phyloP scores from a whole-genome alignment of 495 filamentous ascomycete species.

The Massariosphaeria phaeospora region DNA sequence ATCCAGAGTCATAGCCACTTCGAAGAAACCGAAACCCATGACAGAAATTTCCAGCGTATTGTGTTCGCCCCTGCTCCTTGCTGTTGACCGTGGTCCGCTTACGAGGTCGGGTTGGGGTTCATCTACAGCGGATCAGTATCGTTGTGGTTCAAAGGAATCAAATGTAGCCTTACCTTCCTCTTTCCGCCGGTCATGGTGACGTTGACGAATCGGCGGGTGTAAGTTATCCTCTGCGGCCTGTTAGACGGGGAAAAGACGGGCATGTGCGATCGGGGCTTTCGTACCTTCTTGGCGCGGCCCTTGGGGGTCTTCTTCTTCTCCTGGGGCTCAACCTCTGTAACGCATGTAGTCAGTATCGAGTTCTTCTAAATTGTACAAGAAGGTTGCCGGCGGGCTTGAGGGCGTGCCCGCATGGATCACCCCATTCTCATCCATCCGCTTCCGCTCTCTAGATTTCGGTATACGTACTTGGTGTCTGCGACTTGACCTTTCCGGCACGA shows the following conservation, averaged over 20 bases:
- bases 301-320: conserved; percentile 94
- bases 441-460: conserved; percentile 10
- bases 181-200: conserved; percentile 98
- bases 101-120: conserved; percentile 58
- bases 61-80: conserved; percentile 7
- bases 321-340: conserved; percentile 74
- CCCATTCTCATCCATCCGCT: not conserved
- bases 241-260: too few species aligned
- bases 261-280: too few species aligned
- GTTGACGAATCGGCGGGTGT: conserved; percentile 99
- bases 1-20: conserved; percentile 35
- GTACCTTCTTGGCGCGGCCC: conserved; percentile 98
- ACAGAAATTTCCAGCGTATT: conserved; percentile 16
- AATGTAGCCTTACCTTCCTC: conserved; percentile 69
- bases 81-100: conserved; percentile 6
- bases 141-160: not conserved
- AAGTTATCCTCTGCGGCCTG: conserved; percentile 84
- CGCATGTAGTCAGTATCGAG: not conserved
- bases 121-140: conserved; percentile 41
- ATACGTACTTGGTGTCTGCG: conserved; percentile 74
- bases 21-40: conserved; percentile 19
- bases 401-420: too few species aligned
- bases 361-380: too few species aligned
- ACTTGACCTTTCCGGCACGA: conserved; percentile 96
- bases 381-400: too few species aligned